These are phyloP conservation scores for Talaromyces islandicus DNA, from an alignment of 2,329 filamentous ascomycete species.

Conservation along the genomic window DNA sequence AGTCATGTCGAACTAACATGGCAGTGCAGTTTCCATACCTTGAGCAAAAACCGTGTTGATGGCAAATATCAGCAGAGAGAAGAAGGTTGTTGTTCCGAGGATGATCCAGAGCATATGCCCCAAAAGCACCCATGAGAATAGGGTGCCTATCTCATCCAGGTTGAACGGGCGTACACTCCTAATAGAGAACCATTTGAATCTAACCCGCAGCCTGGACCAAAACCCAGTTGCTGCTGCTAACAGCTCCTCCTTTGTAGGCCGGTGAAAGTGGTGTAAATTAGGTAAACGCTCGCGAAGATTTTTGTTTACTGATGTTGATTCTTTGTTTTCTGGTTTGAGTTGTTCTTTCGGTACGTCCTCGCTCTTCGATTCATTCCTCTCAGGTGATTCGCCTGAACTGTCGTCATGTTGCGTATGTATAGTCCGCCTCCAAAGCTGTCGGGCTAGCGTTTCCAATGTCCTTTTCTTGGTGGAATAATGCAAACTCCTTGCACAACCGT, in stretches of 20 bases:
- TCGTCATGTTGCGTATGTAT: conserved; percentile 25
- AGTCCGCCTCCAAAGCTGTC: conserved; percentile 23
- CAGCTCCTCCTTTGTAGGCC: conserved; percentile 89
- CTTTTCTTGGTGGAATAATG: conserved; percentile 14
- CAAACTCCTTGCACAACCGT: conserved; percentile 20
- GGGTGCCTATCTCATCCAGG: conserved; percentile 90
- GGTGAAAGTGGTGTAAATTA: conserved; percentile 59
- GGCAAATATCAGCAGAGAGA: conserved; percentile 81
- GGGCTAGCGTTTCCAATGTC: conserved; percentile 13
- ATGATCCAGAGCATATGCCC: conserved; percentile 93
- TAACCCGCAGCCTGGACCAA: conserved; percentile 80
- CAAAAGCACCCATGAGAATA: conserved; percentile 89
- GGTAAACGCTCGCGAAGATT: conserved; percentile 56
- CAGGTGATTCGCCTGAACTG: conserved; percentile 10
- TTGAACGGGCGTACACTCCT: conserved; percentile 91
- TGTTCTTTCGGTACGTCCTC: conserved; percentile 7
- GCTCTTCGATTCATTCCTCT: conserved; percentile 12
- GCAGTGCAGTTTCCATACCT: conserved; percentile 45
- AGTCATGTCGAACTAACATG: background rate
- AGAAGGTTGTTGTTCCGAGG: conserved; percentile 95
- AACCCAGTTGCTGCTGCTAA: conserved; percentile 88
- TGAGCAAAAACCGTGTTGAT: conserved; percentile 97
- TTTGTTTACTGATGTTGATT: conserved; percentile 18
- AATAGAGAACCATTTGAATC: conserved; percentile 98
- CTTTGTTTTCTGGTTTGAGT: conserved; percentile 9